Evolutionary conservation across 306 rosid genomes (phyloP).

Genomic region (Citrullus colocynthis): DNA sequence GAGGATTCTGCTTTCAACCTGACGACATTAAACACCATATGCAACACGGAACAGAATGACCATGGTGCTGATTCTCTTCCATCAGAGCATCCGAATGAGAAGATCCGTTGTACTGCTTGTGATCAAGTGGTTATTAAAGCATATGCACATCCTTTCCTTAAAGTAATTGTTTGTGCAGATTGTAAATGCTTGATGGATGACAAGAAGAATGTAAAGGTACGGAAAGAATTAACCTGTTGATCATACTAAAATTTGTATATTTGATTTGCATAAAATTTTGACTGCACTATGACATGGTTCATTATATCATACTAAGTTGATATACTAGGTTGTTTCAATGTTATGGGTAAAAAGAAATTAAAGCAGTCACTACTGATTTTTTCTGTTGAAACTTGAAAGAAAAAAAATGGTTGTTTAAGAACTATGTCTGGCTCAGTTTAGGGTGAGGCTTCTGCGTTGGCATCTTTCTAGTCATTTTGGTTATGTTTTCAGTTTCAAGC

Average conservation of each 20-base stretch:
- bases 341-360: background rate
- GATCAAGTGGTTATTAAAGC: conserved; percentile 36
- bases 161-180: conserved; percentile 61
- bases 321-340: background rate
- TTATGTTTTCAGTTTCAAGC: too few species aligned
- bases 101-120: conserved; percentile 55
- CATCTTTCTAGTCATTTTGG: too few species aligned
- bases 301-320: too few species aligned
- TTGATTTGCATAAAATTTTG: background rate
- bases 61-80: conserved; percentile 24
- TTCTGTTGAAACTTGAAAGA: background rate
- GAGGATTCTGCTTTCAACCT: conserved; percentile 17
- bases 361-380: background rate
- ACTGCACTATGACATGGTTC: background rate
- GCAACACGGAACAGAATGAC: conserved; percentile 19
- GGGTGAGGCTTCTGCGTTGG: too few species aligned
- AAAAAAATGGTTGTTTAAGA: background rate
- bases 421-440: too few species aligned
- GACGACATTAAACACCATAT: conserved; percentile 15
- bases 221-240: background rate
- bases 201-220: conserved; percentile 38
- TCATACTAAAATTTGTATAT: conserved; percentile 6
- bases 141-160: conserved; percentile 50
- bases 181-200: conserved; percentile 42
- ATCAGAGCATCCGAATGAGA: conserved; percentile 25